Base-by-base conservation (phyloP, 2,329 filamentous ascomycete genomes). In the Pseudonectria foliicola region DNA sequence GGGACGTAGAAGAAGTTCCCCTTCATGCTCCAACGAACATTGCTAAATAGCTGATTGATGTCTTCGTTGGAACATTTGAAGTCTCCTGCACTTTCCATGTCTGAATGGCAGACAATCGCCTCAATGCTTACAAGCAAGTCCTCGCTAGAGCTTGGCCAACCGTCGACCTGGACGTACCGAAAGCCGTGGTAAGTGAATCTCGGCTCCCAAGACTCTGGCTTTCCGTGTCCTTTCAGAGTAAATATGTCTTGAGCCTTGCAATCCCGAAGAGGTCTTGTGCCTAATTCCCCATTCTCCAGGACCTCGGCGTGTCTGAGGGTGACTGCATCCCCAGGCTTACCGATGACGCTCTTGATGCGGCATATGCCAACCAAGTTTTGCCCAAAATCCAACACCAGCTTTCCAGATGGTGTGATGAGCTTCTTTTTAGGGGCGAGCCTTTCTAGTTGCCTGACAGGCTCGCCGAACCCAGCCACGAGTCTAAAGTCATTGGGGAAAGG, bases 1-100 rank as follows among this genome's bases (percentile, higher is more conserved):
- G 72, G 73, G 1, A 77, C 54, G 3, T 63, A 66, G 7, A 77
- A 44, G 45, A 79, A 77, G 45, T 78, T 79, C 3, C 72, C 71
- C 18, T 64, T 63, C 66, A 76, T 74, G 10, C 64, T 66, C 73
- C 74, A 77, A 13, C 56, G 43, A 1, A 71, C 62, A 35, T 80
- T 80, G 1, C 62, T 35, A 42, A 78, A 68, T 4, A 80, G 62
- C 29, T 68, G 56, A 43, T 77, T 79, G 16, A 80, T 42, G 4
- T 67, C 53, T 0, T 45, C 30, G 31, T 79, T 53, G 0, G 74
- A 79, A 37, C 68, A 75, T 7, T 62, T 49, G 31, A 78, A 77
- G 37, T 49, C 61, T 0, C 73, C 71, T 0, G 56, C 70, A 10
- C 63, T 59, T 32, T 59, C 52, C 58, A 79, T 64, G 37, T 78